These are phyloP conservation scores for Leucosporidium yakuticum DNA, from an alignment of 768 basidiomycete genomes.

Conservation along the genomic window DNA sequence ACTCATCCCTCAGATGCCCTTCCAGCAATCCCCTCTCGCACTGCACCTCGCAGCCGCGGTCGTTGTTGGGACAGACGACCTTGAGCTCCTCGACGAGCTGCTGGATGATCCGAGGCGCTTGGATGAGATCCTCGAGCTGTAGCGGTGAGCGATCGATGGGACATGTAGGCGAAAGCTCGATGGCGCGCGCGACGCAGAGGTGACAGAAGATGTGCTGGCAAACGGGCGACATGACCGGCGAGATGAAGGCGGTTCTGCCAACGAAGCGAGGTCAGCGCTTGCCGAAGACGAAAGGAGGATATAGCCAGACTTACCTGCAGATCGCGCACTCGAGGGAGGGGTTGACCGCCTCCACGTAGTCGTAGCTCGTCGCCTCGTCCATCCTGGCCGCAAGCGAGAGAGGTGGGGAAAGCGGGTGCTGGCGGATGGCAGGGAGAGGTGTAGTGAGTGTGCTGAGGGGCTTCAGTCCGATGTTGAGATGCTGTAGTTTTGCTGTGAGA, in stretches of 20 bases:
- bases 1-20: neutral
- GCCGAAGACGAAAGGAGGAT: neutral
- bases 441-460: no score
- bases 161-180: constrained; percentile 9
- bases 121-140: neutral
- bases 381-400: no score
- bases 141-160: constrained; percentile 19
- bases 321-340: constrained; percentile 18
- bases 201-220: constrained; percentile 27
- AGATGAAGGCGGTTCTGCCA: constrained; percentile 1
- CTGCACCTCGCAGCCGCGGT: neutral
- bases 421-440: no score
- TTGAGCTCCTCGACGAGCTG: constrained; percentile 19
- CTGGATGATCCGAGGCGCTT: constrained; percentile 7
- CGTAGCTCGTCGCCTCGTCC: neutral
- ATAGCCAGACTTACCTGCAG: constrained; percentile 12
- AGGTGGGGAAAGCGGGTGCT: no score
- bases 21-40: neutral
- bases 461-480: no score
- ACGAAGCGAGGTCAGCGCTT: neutral
- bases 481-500: no score
- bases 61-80: neutral
- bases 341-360: constrained; percentile 1
- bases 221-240: constrained; percentile 4
- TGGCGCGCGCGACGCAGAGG: constrained; percentile 12